Conservation (phyloP, 257 asterid genomes). For the Jacaranda mimosifolia region DNA sequence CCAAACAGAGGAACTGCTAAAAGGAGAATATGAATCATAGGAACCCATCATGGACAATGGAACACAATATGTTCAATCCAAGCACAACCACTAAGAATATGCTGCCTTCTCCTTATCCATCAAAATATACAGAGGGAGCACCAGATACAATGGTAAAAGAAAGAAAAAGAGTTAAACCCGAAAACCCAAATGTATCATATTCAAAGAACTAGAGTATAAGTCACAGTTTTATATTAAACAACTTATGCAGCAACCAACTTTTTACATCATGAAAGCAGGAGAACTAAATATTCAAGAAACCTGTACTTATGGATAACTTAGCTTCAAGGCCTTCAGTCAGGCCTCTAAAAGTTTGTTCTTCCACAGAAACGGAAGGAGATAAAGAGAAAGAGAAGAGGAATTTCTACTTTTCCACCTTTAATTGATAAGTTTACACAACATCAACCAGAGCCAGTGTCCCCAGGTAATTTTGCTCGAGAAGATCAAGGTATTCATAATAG, state of each 20-base stretch:
- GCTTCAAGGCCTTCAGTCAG: not conserved
- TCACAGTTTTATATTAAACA: not conserved
- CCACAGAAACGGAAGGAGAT: not conserved
- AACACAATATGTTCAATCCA: too few relatives aligned
- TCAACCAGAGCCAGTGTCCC: not conserved
- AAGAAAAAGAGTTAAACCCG: too few relatives aligned
- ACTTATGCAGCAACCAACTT: not conserved
- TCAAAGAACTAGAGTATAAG: not conserved
- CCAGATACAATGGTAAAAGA: too few relatives aligned
- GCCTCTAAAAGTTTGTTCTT: not conserved
- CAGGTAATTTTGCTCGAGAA: constrained; percentile 10
- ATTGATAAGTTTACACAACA: not conserved
- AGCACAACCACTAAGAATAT: too few relatives aligned
- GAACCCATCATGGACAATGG: too few relatives aligned
- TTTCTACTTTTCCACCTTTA: not conserved
- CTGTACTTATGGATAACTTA: not conserved
- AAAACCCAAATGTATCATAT: too few relatives aligned
- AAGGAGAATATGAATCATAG: too few relatives aligned
- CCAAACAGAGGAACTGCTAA: too few relatives aligned
- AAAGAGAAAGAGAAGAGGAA: not conserved
- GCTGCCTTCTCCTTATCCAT: too few relatives aligned
- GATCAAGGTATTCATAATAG: not conserved
- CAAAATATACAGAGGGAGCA: too few relatives aligned
- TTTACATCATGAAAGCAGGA: constrained; percentile 4
- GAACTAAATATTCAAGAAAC: not conserved